These are phyloP conservation scores for Stellera chamaejasme DNA, from an alignment of 345 rosid species.

Conservation along the genomic window DNA sequence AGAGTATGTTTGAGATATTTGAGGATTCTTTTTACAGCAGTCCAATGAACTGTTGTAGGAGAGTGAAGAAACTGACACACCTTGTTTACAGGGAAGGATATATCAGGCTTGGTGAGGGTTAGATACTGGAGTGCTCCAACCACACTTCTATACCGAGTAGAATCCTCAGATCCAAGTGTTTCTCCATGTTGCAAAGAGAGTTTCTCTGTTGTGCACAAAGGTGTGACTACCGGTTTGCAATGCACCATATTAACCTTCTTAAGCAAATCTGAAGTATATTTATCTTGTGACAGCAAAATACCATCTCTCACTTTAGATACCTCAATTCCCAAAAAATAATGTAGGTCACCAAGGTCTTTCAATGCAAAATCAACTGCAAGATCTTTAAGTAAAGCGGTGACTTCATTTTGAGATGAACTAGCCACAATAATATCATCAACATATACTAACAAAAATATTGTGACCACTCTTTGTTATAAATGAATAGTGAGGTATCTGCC, in stretches of 20 bases:
- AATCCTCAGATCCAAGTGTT: neutral
- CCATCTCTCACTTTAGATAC: too few relatives aligned
- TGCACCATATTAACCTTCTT: neutral
- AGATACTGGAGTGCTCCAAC: neutral
- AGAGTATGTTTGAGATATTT: neutral
- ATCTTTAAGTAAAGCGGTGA: too few relatives aligned
- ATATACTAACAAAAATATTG: neutral
- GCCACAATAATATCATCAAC: neutral
- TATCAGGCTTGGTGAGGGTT: neutral
- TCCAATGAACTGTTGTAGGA: neutral
- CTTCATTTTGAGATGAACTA: neutral
- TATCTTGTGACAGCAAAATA: too few relatives aligned
- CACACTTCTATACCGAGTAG: neutral
- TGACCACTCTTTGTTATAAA: too few relatives aligned
- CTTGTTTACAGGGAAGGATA: neutral
- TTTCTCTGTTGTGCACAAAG: neutral
- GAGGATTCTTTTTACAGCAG: neutral
- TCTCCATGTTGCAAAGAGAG: neutral
- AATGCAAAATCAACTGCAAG: too few relatives aligned
- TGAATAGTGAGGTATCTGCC: neutral
- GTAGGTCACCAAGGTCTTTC: too few relatives aligned
- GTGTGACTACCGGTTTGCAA: neutral
- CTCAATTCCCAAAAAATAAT: too few relatives aligned
- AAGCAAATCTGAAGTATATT: too few relatives aligned
- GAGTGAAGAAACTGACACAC: neutral